Base-by-base conservation (phyloP, 2,329 filamentous ascomycete species). In the Trichoderma gracile region DNA sequence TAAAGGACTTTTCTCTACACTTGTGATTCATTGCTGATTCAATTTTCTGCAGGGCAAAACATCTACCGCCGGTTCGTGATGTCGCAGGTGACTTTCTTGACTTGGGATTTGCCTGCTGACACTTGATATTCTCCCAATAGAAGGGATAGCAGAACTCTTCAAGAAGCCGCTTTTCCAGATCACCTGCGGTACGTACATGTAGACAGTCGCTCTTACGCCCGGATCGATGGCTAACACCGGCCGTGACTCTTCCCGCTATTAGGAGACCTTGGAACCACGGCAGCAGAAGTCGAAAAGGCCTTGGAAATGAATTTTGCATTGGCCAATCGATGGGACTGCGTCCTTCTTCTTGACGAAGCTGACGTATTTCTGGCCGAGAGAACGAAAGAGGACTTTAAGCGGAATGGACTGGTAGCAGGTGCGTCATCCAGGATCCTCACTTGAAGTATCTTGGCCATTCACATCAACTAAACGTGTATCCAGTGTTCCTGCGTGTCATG, bases 401-500 rank as follows among this genome's bases (percentile, higher is more conserved):
- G 72, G 1, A 74, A 74, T n/a, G 74, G 74, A 5, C 70, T 79
- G 0, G 77, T 79, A 1, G 76, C 76, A 0, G 61, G 61, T 63
- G 15, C 15, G 43, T 38, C n/a, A 52, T 14, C 15, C n/a, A n/a
- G n/a, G n/a, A n/a, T n/a, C 17, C n/a, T n/a, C 14, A 33, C 17
- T 30, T 2, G 19, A 43, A 52, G 4, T 3, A 23, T 6, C 15
- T 19, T 38, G 15, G 14, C 19, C 7, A 40, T 27, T 0, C 0
- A 9, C 2, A 38, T 38, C 21, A 5, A 19, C 30, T 27, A 14
- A 40, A 8, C 21, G 5, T 2, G 5, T 0, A 21, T 3, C 12
- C 15, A 63, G 80, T 77, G 0, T 77, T 78, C 50, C 65, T 78
- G 12, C 71, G 76, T 7, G 69, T 73, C 0, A 67, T 78, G 6